These are phyloP conservation scores for Tulasnella sp. DNA, from an alignment of 768 basidiomycete species.

Conservation along the genomic window DNA sequence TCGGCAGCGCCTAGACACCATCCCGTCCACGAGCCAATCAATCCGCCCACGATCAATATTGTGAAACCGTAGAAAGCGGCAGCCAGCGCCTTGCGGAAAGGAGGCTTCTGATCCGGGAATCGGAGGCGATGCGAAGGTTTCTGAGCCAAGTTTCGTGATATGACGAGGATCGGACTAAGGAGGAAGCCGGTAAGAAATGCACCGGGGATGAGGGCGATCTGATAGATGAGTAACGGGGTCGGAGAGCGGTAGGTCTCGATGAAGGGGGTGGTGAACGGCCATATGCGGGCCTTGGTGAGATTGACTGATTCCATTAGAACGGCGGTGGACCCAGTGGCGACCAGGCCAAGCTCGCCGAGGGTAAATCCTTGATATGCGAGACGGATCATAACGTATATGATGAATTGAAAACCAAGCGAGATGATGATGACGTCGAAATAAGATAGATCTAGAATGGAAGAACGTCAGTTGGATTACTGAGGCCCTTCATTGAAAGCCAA, in stretches of 20 bases:
- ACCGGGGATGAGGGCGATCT: constrained; percentile 85
- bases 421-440: constrained; percentile 61
- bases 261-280: constrained; percentile 66
- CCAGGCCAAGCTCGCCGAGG: constrained; percentile 82
- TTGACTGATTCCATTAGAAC: constrained; percentile 79
- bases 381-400: constrained; percentile 78
- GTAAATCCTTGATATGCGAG: constrained; percentile 93
- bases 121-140: constrained; percentile 68
- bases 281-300: constrained; percentile 68
- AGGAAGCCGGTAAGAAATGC: constrained; percentile 87
- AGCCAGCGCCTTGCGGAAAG: constrained; percentile 74
- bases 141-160: constrained; percentile 86
- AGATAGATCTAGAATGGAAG: constrained; percentile 48
- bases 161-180: constrained; percentile 82
- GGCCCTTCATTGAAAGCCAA: too few species aligned
- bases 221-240: constrained; percentile 83
- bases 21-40: constrained; percentile 87
- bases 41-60: constrained; percentile 60
- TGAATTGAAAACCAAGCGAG: constrained; percentile 80
- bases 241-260: constrained; percentile 89
- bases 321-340: constrained; percentile 79
- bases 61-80: constrained; percentile 72
- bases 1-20: constrained; percentile 46
- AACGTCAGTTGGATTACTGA: background rate
- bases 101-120: constrained; percentile 69